Base-by-base conservation (phyloP, 352 stramenopile species). In the Globisporangium radiosum region DNA sequence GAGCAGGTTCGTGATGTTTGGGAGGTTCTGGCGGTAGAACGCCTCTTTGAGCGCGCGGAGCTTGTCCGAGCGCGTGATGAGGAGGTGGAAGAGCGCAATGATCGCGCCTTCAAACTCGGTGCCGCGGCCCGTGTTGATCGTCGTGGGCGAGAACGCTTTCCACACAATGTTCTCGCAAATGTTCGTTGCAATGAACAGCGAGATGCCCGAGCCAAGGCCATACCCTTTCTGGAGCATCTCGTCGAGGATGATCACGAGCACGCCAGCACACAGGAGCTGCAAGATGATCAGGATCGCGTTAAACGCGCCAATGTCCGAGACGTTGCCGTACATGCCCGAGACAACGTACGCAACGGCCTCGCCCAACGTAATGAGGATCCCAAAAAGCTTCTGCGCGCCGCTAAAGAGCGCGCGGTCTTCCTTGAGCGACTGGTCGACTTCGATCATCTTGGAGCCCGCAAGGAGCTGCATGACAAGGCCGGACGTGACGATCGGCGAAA, bases 131-230 rank as follows among this genome's bases (percentile, higher is more conserved):
- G 95, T 99, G 88, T 99, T 99, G 78, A 99, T 99, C 42, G 97
- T 99, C 52, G 96, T 99, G 25, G 97, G 97, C 68, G 84, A 98
- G 80, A 99, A 99, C 43, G 97, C 96, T 80, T 99, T 99, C 97
- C 97, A 99, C 39, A 99, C 92, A 75, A 99, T 99, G 70, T 96
- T 99, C 85, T 99, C 97, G 69, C 97, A 99, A 77, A 99, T 99
- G 85, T 99, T 99, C 59, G 97, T 99, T 40, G 97, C 97, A 63
- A 99, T 99, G 74, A 99, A 99, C 56, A 99, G 93, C 63, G 93
- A 99, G 73, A 99, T 99, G 68, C 97, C 97, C 58, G 87, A 98
- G 57, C 97, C 97, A 25, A 99, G 85, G 56, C 97, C 97, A 76
- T 99, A 99, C 52, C 97, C 97, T 86, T 99, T 99, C 77, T 99